Evolutionary conservation across 2,329 filamentous ascomycete genomes (phyloP).

Genomic region (Annulohypoxylon truncatum): DNA sequence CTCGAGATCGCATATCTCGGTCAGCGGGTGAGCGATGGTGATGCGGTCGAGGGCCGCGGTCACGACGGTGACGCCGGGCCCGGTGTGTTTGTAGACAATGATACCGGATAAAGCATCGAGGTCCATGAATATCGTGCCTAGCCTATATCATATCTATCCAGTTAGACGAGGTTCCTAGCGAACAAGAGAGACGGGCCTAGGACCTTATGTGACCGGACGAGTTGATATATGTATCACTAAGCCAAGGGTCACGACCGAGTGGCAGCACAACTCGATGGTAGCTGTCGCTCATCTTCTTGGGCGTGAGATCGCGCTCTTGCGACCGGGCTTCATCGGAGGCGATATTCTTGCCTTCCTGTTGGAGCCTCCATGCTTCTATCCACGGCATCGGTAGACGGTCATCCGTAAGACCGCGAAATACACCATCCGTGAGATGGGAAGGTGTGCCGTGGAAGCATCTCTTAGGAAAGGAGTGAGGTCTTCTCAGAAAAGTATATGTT

Average conservation of each 20-base stretch:
- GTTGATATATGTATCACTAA: slow-evolving; percentile 83
- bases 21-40: slow-evolving; percentile 74
- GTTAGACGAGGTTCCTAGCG: neutral
- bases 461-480: neutral
- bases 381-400: slow-evolving; percentile 65
- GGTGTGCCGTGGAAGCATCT: slow-evolving; percentile 44
- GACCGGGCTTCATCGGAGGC: slow-evolving; percentile 41
- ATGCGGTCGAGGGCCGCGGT: slow-evolving; percentile 63
- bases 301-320: slow-evolving; percentile 66
- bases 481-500: neutral
- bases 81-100: slow-evolving; percentile 76
- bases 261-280: slow-evolving; percentile 77
- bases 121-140: slow-evolving; percentile 83
- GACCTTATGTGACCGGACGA: slow-evolving; percentile 77
- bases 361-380: slow-evolving; percentile 73
- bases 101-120: slow-evolving; percentile 81
- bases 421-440: slow-evolving; percentile 50
- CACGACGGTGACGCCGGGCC: slow-evolving; percentile 65
- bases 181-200: slow-evolving; percentile 43
- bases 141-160: slow-evolving; percentile 51
- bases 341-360: slow-evolving; percentile 56
- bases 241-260: slow-evolving; percentile 78
- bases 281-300: slow-evolving; percentile 78
- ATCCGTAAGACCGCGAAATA: slow-evolving; percentile 54
- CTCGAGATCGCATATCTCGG: slow-evolving; percentile 82